Evolutionary conservation across 2,329 filamentous ascomycete genomes (phyloP).

Genomic region (Chaetomium globosum): DNA sequence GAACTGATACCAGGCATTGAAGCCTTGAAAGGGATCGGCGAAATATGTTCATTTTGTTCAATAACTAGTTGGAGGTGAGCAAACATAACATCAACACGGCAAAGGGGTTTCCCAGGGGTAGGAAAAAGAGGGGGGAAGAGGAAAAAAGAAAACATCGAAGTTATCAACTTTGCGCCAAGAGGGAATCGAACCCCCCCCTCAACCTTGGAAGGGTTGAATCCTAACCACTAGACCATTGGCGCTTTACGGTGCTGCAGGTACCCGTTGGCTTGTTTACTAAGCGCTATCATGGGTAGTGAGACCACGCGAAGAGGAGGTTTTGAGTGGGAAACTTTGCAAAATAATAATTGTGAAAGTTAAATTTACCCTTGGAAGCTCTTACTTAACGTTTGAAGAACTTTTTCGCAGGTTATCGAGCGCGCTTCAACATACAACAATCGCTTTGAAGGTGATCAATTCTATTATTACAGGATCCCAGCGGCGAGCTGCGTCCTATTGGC

Average conservation of each 20-base stretch:
- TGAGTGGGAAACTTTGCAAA: not conserved
- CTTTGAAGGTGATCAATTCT: not conserved
- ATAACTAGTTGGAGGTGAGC: not conserved
- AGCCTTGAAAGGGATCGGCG: not conserved
- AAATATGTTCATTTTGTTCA: not conserved
- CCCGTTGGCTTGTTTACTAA: not conserved
- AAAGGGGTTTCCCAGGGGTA: not conserved
- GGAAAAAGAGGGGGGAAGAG: not conserved
- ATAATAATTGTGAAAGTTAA: not conserved
- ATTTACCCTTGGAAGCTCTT: not conserved
- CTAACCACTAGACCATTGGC: conserved; percentile 35
- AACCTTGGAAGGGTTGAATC: conserved; percentile 34
- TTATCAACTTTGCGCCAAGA: conserved; percentile 25
- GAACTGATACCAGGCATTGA: not conserved
- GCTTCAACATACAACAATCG: not conserved
- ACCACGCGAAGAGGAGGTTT: not conserved
- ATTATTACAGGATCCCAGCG: not conserved
- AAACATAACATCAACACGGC: not conserved
- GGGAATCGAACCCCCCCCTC: conserved; percentile 33
- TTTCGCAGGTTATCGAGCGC: not conserved
- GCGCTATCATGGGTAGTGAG: not conserved
- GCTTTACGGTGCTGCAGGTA: conserved; percentile 13
- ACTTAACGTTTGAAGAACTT: not conserved
- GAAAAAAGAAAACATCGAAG: not conserved
- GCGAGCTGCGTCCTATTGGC: conserved; percentile 8